A percentile compares a stretch with the other conserved stretches of the same genome.
These are phyloP conservation scores for Torulaspora quercuum DNA, from an alignment of 805 yeast species.

Conservation along the genomic window DNA sequence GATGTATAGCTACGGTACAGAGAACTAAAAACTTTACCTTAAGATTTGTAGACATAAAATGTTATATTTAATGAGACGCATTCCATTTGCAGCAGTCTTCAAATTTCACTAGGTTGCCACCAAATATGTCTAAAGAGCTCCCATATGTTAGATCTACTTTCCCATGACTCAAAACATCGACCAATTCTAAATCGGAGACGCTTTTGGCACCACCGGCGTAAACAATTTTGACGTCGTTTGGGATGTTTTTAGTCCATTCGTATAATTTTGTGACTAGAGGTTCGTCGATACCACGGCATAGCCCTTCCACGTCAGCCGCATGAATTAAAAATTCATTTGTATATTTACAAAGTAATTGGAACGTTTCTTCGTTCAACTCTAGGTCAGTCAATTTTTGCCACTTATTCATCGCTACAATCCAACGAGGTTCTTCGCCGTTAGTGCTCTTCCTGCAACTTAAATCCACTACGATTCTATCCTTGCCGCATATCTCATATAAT, in stretches of 20 bases:
- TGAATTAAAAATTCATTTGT: conserved; percentile 89
- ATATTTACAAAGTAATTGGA: conserved; percentile 53
- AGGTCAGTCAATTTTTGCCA: conserved; percentile 89
- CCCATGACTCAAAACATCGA: conserved; percentile 65
- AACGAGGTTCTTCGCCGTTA: conserved; percentile 32
- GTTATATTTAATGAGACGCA: conserved; percentile 17
- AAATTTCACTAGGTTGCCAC: conserved; percentile 78
- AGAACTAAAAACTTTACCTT: not conserved
- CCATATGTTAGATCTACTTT: conserved; percentile 92
- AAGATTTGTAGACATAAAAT: conserved; percentile 5
- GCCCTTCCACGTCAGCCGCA: conserved; percentile 98
- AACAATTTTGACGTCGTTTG: conserved; percentile 62
- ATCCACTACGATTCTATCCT: conserved; percentile 72
- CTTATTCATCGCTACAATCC: conserved; percentile 97
- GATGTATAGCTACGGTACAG: not conserved
- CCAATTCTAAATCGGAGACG: conserved; percentile 63
- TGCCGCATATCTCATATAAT: conserved; percentile 58
- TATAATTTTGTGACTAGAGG: conserved; percentile 67
- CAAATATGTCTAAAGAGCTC: conserved; percentile 90
- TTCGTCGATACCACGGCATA: conserved; percentile 89
- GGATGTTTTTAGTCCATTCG: conserved; percentile 56
- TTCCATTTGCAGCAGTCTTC: conserved; percentile 79
- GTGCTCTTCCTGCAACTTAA: conserved; percentile 66
- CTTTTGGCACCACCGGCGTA: conserved; percentile 97
- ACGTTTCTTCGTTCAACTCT: conserved; percentile 50